Evolutionary conservation across 352 stramenopile species (phyloP).

Genomic region (Globisporangium polare): DNA sequence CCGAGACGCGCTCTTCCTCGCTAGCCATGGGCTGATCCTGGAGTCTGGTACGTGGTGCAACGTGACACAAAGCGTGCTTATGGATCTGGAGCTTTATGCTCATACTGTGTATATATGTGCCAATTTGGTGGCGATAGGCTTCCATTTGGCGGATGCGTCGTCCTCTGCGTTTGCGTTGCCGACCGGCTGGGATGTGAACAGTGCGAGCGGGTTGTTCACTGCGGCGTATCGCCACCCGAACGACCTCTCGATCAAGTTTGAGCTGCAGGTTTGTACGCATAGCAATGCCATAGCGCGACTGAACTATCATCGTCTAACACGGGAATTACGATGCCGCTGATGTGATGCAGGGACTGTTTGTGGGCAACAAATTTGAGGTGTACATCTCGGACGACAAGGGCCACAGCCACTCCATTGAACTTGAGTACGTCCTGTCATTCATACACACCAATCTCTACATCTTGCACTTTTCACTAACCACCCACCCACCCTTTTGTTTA

Average conservation of each 20-base stretch:
- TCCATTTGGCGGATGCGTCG: slow-evolving; percentile 8
- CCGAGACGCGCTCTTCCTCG: slow-evolving; percentile 67
- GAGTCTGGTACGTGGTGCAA: slow-evolving; percentile 45
- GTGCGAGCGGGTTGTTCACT: slow-evolving; percentile 56
- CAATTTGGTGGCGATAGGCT: neutral
- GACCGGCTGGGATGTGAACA: slow-evolving; percentile 56
- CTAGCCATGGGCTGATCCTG: slow-evolving; percentile 62
- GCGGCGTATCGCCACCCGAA: slow-evolving; percentile 53
- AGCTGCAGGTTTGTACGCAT: slow-evolving; percentile 75
- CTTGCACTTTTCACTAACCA: neutral
- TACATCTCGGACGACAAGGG: slow-evolving; percentile 69
- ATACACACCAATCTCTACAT: neutral
- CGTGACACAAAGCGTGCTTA: neutral
- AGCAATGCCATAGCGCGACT: too few relatives aligned
- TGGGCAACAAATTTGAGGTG: slow-evolving; percentile 73
- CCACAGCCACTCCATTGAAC: slow-evolving; percentile 67
- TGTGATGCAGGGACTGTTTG: slow-evolving; percentile 55
- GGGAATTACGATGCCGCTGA: neutral
- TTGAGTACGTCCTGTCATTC: slow-evolving; percentile 35
- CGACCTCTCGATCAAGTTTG: slow-evolving; percentile 46
- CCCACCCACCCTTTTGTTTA: too few relatives aligned
- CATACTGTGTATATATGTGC: neutral
- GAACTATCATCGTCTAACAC: too few relatives aligned
- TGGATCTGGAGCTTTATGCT: neutral
- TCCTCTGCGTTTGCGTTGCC: slow-evolving; percentile 31